These are phyloP conservation scores for Exophiala mesophila DNA, from an alignment of 2,329 filamentous ascomycete species.

Conservation along the genomic window DNA sequence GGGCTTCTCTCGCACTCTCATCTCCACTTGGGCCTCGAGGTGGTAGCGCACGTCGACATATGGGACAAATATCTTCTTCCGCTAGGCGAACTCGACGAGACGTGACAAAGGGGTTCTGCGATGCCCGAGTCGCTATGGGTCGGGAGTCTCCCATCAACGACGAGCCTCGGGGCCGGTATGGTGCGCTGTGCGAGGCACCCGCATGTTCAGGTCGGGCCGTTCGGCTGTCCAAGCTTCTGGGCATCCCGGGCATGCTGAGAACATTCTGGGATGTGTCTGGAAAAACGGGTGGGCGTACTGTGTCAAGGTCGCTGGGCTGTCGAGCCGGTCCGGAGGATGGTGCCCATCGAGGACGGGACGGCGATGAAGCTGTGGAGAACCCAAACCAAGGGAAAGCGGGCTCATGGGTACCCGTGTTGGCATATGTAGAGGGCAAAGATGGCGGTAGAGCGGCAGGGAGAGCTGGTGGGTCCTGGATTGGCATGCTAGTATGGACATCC, in stretches of 20 bases:
- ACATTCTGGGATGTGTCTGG: no score
- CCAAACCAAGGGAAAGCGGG: neutral
- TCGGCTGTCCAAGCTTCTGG: neutral
- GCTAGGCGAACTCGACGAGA: conserved; percentile 29
- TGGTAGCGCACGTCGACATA: conserved; percentile 40
- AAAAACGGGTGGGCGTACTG: no score
- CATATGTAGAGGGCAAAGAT: neutral
- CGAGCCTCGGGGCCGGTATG: conserved; percentile 11
- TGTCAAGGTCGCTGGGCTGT: no score
- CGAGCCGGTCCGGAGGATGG: no score
- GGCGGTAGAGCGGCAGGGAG: no score
- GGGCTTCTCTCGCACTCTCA: conserved; percentile 40
- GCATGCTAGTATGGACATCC: no score
- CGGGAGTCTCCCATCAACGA: conserved; percentile 10
- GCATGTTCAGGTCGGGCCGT: conserved; percentile 13
- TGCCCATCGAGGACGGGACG: neutral
- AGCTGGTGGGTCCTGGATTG: no score
- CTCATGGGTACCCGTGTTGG: neutral
- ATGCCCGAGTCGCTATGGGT: conserved; percentile 10
- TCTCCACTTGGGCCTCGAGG: conserved; percentile 34
- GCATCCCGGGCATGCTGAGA: conserved; percentile 6
- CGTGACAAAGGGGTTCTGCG: conserved; percentile 4
- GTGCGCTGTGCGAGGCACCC: conserved; percentile 2
- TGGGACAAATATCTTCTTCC: conserved; percentile 44
- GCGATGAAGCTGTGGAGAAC: neutral